Conservation (phyloP, 768 basidiomycete genomes). For the Rhizopogon salebrosus region DNA sequence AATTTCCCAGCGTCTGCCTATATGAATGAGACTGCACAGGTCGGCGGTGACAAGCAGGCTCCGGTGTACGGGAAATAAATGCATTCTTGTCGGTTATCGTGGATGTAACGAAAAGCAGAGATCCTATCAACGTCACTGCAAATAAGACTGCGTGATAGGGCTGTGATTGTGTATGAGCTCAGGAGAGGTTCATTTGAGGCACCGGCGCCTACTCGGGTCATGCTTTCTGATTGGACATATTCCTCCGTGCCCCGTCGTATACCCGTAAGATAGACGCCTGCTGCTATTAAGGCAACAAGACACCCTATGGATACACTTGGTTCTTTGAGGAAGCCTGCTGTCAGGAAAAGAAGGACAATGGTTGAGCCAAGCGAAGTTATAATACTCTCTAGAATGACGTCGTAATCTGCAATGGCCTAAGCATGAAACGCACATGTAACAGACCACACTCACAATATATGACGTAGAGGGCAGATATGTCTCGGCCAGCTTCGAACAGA, state of each 20-base stretch:
- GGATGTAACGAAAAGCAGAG: background rate
- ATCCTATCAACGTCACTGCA: background rate
- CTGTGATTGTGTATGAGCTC: background rate
- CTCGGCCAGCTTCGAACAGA: slow-evolving; percentile 15
- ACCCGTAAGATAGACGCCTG: background rate
- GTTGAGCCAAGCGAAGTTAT: slow-evolving; percentile 16
- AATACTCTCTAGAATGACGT: slow-evolving; percentile 22
- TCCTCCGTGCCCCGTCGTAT: background rate
- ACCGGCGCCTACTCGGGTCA: background rate
- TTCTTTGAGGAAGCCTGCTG: background rate
- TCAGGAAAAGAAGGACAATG: slow-evolving; percentile 1
- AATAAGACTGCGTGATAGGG: background rate
- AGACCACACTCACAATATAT: slow-evolving; percentile 18
- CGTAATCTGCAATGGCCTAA: slow-evolving; percentile 20
- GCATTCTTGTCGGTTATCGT: background rate
- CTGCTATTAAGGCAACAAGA: background rate
- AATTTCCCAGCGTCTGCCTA: slow-evolving; percentile 16
- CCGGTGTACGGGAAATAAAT: background rate
- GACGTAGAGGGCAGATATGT: slow-evolving; percentile 13
- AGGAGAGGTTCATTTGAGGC: background rate
- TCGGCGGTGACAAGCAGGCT: slow-evolving; percentile 15
- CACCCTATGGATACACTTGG: background rate
- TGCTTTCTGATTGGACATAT: background rate
- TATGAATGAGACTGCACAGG: slow-evolving; percentile 13
- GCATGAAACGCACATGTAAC: background rate